Percentiles rank a stretch among this genome's conserved stretches.
These are phyloP conservation scores for Puccinia horiana DNA, from an alignment of 1,284 basidiomycete genomes.

Conservation along the genomic window DNA sequence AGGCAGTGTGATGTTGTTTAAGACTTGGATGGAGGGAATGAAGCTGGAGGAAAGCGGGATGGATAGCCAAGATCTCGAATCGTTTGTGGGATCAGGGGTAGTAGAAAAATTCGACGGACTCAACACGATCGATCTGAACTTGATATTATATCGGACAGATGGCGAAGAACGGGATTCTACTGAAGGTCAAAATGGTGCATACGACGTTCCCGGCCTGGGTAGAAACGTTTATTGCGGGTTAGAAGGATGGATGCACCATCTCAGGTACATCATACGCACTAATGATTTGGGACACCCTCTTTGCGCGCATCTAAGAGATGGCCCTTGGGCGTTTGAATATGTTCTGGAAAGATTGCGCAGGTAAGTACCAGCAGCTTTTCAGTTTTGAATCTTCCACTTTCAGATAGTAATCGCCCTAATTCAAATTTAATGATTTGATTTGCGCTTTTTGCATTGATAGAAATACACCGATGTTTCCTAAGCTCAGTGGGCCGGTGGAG, in stretches of 20 bases:
- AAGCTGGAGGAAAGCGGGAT: constrained; percentile 70
- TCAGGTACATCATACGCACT: constrained; percentile 75
- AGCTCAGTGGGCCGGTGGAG: constrained; percentile 69
- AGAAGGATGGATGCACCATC: constrained; percentile 90
- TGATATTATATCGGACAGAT: constrained; percentile 77
- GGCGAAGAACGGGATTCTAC: constrained; percentile 88
- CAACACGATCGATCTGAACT: constrained; percentile 83
- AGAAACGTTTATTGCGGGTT: constrained; percentile 79
- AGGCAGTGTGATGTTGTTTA: constrained; percentile 85
- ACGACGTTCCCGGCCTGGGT: constrained; percentile 71
- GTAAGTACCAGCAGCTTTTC: constrained; percentile 62
- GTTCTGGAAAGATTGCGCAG: constrained; percentile 70
- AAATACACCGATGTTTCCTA: constrained; percentile 69
- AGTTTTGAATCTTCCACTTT: not conserved
- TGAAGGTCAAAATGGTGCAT: constrained; percentile 67
- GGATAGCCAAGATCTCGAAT: constrained; percentile 62
- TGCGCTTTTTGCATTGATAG: constrained; percentile 59
- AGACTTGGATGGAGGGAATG: constrained; percentile 73
- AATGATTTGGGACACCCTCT: constrained; percentile 91
- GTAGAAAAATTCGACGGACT: constrained; percentile 72
- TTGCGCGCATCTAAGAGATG: constrained; percentile 79
- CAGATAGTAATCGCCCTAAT: not conserved
- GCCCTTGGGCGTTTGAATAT: constrained; percentile 87
- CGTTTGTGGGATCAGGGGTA: constrained; percentile 62
- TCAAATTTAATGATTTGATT: not conserved